Percentiles rank a stretch among this genome's conserved stretches.
Evolutionary conservation across 2,329 filamentous ascomycete species (phyloP).

Genomic region (Venturia oleaginea): DNA sequence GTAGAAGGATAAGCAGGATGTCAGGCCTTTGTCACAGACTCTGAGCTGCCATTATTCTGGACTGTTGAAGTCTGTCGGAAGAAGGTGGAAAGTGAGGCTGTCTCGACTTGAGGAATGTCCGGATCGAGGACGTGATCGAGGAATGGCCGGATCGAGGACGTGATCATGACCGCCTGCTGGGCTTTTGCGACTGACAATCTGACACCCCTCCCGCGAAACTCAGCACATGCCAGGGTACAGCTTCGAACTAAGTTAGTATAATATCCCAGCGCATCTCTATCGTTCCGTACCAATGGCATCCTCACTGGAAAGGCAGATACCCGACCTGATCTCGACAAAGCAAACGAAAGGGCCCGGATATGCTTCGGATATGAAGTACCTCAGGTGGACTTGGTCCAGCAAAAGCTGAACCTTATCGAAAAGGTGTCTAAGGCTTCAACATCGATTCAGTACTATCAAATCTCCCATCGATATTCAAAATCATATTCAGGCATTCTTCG

Average conservation of each 20-base stretch:
- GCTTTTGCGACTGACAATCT: neutral
- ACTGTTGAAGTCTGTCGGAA: neutral
- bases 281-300: neutral
- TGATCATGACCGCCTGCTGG: neutral
- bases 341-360: neutral
- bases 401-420: too few species aligned
- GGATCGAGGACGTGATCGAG: neutral
- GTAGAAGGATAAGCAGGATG: neutral
- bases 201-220: neutral
- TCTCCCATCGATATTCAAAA: too few species aligned
- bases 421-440: too few species aligned
- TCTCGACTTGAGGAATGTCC: neutral
- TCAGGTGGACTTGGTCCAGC: too few species aligned
- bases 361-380: neutral
- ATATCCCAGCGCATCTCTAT: neutral
- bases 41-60: neutral
- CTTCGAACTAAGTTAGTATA: neutral
- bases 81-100: neutral
- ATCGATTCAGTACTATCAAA: too few species aligned
- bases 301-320: neutral
- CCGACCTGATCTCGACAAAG: too few species aligned
- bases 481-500: too few species aligned
- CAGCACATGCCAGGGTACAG: neutral
- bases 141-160: too few species aligned
- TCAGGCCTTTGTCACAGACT: neutral